Percentiles rank a stretch among this genome's conserved stretches.
Conservation (phyloP, 2,329 filamentous ascomycete genomes). For the Leptographium procerum region DNA sequence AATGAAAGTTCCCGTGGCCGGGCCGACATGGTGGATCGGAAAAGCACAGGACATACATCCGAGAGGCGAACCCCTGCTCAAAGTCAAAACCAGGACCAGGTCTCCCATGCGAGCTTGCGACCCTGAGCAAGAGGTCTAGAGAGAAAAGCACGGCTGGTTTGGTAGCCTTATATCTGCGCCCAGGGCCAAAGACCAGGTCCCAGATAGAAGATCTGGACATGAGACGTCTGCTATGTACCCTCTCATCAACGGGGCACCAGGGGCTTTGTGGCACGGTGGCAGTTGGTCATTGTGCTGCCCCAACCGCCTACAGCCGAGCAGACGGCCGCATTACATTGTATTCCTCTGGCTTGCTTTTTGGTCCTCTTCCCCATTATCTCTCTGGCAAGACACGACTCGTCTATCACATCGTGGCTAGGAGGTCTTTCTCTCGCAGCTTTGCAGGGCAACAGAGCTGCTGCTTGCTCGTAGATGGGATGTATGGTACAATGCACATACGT, state of each 20-base stretch:
- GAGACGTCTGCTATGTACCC: not conserved
- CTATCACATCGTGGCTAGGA: not conserved
- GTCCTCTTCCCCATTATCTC: too few relatives aligned
- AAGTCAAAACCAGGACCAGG: too few relatives aligned
- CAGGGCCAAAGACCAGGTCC: too few relatives aligned
- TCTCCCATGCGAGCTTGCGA: too few relatives aligned
- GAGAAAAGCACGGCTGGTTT: too few relatives aligned
- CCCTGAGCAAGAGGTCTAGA: too few relatives aligned
- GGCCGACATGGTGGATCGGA: not conserved
- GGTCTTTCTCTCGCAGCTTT: not conserved
- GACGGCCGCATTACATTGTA: not conserved
- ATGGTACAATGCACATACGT: too few relatives aligned
- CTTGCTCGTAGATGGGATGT: too few relatives aligned
- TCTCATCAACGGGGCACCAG: not conserved
- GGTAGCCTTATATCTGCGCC: too few relatives aligned
- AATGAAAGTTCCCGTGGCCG: not conserved
- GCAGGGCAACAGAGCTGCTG: not conserved
- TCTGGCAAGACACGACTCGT: not conserved
- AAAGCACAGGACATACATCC: not conserved
- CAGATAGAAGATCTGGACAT: too few relatives aligned
- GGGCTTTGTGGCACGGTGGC: not conserved
- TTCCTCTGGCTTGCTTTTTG: not conserved
- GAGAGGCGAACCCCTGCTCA: not conserved
- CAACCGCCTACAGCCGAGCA: not conserved
- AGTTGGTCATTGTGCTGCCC: not conserved